Base-by-base conservation (phyloP, 176 grass and related monocot genomes). In the Juncus inflexus region DNA sequence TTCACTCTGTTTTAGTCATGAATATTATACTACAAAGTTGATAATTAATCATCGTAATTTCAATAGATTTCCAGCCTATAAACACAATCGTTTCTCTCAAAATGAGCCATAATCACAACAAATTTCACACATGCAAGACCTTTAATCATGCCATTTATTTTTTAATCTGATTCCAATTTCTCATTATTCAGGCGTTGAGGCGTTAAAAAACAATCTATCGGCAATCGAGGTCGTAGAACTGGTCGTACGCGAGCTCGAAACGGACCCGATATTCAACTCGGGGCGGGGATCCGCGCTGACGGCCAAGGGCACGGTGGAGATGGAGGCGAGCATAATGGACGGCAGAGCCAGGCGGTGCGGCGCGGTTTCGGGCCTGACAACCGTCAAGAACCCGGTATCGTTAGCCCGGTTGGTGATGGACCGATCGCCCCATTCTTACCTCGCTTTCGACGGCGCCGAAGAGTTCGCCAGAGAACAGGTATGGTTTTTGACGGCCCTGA, bases 281-380 rank as follows among this genome's bases (percentile, higher is more conserved):
- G 94, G 94, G 4, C 64, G 94, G 0, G 94, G 94, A 0, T 99
- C 94, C 6, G 94, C 94, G 3, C 78, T 99, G 62, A 99, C 94
- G 11, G 42, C 85, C 40, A 64, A 52, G 12, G 94, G 94, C 4
- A 89, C 94, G 7, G 88, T 99, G 1, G 94, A 99, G 85, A 99
- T 99, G 94, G 94, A 99, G 80, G 77, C 94, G 50, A 99, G 94
- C 76, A 92, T 99, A 75, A 99, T 99, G 94, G 94, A 91, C 72
- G 94, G 94, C 53, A 58, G 52, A 1, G 85, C 79, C 6, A 79
- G 94, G 49, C 82, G 87, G 3, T 99, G 94, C 78, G 94, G 88
- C 7, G 85, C 94, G 64, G 94, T 99, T 0, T 99, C 94, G 12
- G 94, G 94, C 5, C 56, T 99, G 1, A 89, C 87, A 9, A 99